Evolutionary conservation across 768 basidiomycete species (phyloP).

Genomic region (Termitomyces titanicus): DNA sequence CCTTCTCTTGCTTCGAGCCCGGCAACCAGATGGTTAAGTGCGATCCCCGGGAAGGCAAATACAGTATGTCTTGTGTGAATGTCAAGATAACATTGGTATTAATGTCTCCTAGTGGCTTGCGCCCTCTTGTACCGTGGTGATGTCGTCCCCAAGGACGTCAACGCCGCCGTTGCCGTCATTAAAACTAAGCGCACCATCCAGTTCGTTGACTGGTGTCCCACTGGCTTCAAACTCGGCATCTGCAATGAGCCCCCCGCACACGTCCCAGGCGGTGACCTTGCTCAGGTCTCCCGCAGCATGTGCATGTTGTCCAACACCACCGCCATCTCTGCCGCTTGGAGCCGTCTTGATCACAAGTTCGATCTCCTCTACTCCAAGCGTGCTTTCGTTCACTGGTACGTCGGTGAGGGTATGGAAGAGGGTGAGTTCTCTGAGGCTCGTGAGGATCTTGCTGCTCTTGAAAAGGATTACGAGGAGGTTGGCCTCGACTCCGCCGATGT

Average conservation of each 20-base stretch:
- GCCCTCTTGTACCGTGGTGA: constrained; percentile 93
- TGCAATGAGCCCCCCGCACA: constrained; percentile 94
- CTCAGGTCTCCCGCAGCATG: constrained; percentile 88
- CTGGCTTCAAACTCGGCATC: constrained; percentile 98
- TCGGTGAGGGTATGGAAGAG: constrained; percentile 99
- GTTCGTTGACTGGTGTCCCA: constrained; percentile 98
- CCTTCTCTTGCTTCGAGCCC: constrained; percentile 94
- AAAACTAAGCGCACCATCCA: constrained; percentile 98
- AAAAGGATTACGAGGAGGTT: constrained; percentile 94
- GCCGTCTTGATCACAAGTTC: constrained; percentile 93
- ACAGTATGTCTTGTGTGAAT: constrained; percentile 56
- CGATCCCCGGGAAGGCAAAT: constrained; percentile 97
- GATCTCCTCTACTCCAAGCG: constrained; percentile 97
- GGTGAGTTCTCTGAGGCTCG: constrained; percentile 99
- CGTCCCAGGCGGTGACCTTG: constrained; percentile 93
- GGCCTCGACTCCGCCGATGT: constrained; percentile 49
- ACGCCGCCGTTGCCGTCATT: constrained; percentile 88
- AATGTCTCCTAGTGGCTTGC: constrained; percentile 67
- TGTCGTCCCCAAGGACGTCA: constrained; percentile 94
- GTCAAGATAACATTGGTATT: constrained; percentile 2
- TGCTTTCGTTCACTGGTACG: constrained; percentile 94
- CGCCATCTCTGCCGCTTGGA: constrained; percentile 93
- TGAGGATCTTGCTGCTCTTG: constrained; percentile 99
- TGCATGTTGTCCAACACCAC: constrained; percentile 98
- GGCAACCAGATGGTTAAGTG: constrained; percentile 97